Evolutionary conservation across 2,329 filamentous ascomycete genomes (phyloP).

Genomic region (Tolypocladium pustulatum): DNA sequence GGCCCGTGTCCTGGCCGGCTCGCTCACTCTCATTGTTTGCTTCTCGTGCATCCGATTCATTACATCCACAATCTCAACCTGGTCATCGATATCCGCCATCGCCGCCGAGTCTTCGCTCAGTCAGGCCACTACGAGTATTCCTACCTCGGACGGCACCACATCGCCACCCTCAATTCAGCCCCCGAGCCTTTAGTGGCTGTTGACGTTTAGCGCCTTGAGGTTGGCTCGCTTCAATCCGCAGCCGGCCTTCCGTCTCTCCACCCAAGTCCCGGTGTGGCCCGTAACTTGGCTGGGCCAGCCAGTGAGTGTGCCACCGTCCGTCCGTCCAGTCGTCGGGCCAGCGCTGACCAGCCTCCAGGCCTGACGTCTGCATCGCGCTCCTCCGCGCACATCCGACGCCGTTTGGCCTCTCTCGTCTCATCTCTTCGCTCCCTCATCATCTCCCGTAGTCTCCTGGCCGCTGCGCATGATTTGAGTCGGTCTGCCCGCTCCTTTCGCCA

Average conservation of each 20-base stretch:
- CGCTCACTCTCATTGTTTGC: not conserved
- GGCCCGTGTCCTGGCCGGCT: not conserved
- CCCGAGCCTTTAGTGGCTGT: not conserved
- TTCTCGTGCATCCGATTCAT: not conserved
- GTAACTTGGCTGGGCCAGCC: conserved; percentile 1
- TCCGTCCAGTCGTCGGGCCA: not conserved
- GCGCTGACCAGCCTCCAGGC: not conserved
- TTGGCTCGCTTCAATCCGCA: conserved; percentile 1
- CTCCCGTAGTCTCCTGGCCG: not conserved
- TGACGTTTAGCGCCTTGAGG: not conserved
- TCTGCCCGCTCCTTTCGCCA: not conserved
- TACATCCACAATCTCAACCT: not conserved
- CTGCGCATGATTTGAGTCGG: conserved; percentile 2
- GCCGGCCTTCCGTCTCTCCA: conserved; percentile 6
- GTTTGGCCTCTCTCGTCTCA: not conserved
- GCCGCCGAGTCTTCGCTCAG: not conserved
- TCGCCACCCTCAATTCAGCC: not conserved
- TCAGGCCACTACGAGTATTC: not conserved
- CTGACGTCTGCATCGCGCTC: conserved; percentile 3
- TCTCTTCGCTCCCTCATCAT: not conserved
- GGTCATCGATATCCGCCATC: not conserved
- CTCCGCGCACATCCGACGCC: conserved; percentile 2
- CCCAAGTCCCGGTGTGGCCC: conserved; percentile 3
- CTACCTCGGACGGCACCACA: not conserved
- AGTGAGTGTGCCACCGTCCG: not conserved